Evolutionary conservation across 1,284 basidiomycete genomes (phyloP).

Genomic region (Leccinum ponderosum): DNA sequence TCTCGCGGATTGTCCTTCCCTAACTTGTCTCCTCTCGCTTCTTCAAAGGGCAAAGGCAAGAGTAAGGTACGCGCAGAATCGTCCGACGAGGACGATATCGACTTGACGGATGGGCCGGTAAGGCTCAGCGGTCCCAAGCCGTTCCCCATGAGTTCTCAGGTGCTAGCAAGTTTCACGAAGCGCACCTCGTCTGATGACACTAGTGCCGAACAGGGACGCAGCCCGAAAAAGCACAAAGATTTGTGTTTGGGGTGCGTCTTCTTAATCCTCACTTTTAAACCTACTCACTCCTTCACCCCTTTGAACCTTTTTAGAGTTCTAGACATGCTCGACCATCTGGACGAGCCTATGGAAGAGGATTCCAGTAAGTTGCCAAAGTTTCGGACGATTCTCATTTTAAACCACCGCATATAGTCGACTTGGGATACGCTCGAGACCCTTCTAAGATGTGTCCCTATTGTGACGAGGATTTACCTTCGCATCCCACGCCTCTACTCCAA

Average conservation of each 20-base stretch:
- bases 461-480: conserved; percentile 61
- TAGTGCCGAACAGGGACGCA: conserved; percentile 32
- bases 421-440: conserved; percentile 50
- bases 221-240: conserved; percentile 37
- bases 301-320: conserved; percentile 9
- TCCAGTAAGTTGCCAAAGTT: conserved; percentile 26
- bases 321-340: conserved; percentile 13
- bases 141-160: conserved; percentile 53
- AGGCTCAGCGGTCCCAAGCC: conserved; percentile 33
- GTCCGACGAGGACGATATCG: conserved; percentile 6
- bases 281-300: neutral
- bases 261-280: neutral
- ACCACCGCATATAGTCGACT: conserved; percentile 16
- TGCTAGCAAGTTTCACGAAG: conserved; percentile 40
- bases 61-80: conserved; percentile 1
- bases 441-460: conserved; percentile 75
- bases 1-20: conserved; percentile 23
- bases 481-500: conserved; percentile 60
- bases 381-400: neutral
- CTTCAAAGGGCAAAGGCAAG: conserved; percentile 22
- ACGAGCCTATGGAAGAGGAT: conserved; percentile 26
- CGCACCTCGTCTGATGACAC: conserved; percentile 38
- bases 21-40: conserved; percentile 26
- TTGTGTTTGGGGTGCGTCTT: conserved; percentile 25
- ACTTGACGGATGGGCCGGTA: neutral